Evolutionary conservation across 108 stramenopile genomes (phyloP).

Genomic region (Skeletonema marinoi): DNA sequence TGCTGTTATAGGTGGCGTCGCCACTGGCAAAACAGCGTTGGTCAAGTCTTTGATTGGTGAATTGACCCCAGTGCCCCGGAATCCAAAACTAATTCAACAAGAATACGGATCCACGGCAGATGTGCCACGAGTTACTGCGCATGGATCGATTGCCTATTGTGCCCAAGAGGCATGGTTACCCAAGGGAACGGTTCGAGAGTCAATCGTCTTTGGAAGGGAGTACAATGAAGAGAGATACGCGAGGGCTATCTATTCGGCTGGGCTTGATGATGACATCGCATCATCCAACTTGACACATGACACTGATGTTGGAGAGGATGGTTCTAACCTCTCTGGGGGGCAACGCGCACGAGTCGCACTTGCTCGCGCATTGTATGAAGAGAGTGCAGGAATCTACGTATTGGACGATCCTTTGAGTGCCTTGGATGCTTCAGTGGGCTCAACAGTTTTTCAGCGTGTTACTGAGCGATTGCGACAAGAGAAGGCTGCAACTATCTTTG

Average conservation of each 20-base stretch:
- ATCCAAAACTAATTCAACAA: not conserved
- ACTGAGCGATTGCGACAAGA: conserved; percentile 48
- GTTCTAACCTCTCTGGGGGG: conserved; percentile 76
- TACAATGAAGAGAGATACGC: conserved; percentile 71
- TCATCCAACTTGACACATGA: conserved; percentile 59
- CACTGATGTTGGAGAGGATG: conserved; percentile 82
- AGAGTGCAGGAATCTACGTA: conserved; percentile 78
- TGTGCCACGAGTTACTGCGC: conserved; percentile 45
- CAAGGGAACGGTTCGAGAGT: conserved; percentile 81
- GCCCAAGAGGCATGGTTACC: conserved; percentile 87
- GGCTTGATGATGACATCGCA: conserved; percentile 71
- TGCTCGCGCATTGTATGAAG: conserved; percentile 92
- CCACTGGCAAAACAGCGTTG: conserved; percentile 88
- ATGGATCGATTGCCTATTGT: conserved; percentile 74
- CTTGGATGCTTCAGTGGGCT: conserved; percentile 74
- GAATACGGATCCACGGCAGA: conserved; percentile 31
- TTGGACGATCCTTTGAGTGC: conserved; percentile 93
- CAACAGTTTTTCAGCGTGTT: conserved; percentile 71
- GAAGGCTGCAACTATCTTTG: conserved; percentile 69
- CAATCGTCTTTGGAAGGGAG: conserved; percentile 82
- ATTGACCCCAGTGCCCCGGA: conserved; percentile 64
- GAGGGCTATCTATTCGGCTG: conserved; percentile 65
- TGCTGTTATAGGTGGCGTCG: conserved; percentile 89
- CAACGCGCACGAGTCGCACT: conserved; percentile 95
- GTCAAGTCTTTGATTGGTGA: conserved; percentile 87